phyloP scores from a whole-genome alignment of 106 monocot genomes.

The Dioscorea dumetorum region DNA sequence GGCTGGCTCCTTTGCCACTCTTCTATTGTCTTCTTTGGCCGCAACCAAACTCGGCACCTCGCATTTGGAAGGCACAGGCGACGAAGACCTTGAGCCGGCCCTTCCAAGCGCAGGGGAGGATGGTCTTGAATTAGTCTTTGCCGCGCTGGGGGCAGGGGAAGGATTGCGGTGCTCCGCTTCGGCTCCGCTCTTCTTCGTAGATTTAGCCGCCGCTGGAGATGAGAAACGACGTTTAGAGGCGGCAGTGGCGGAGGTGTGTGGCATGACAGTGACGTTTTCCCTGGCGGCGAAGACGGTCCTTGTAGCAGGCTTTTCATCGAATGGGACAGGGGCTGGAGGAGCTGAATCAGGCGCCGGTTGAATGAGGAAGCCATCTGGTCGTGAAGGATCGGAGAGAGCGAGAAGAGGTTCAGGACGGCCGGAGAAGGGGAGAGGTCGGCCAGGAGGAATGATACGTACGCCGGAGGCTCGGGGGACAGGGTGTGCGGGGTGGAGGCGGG shows the following conservation, averaged over 20 bases:
- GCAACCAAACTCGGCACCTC: slow-evolving; percentile 76
- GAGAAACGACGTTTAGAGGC: slow-evolving; percentile 45
- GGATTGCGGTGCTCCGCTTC: slow-evolving; percentile 5
- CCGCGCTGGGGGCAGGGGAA: slow-evolving; percentile 22
- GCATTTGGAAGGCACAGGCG: slow-evolving; percentile 85
- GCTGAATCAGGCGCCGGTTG: slow-evolving; percentile 45
- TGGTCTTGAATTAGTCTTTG: slow-evolving; percentile 23
- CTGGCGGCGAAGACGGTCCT: slow-evolving; percentile 27
- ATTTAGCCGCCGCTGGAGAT: slow-evolving; percentile 45
- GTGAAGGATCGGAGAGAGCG: slow-evolving; percentile 27
- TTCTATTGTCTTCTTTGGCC: slow-evolving; percentile 85
- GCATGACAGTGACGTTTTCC: slow-evolving; percentile 25
- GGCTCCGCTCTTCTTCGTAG: slow-evolving; percentile 6
- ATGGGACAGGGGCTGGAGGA: neutral
- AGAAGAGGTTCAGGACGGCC: slow-evolving; percentile 50
- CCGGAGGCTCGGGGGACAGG: slow-evolving; percentile 57
- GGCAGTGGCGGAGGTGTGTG: neutral
- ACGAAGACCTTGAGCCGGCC: slow-evolving; percentile 38
- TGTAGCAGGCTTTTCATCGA: neutral
- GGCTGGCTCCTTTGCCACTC: slow-evolving; percentile 61
- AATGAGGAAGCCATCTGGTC: slow-evolving; percentile 52
- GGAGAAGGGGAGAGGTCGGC: slow-evolving; percentile 28
- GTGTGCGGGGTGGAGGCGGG: slow-evolving; percentile 47
- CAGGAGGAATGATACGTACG: slow-evolving; percentile 43
- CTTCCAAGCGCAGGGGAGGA: slow-evolving; percentile 26